A percentile compares a stretch with the other conserved stretches of the same genome.
phyloP scores from a whole-genome alignment of 1,284 basidiomycete genomes.

The Melampsora medusae region DNA sequence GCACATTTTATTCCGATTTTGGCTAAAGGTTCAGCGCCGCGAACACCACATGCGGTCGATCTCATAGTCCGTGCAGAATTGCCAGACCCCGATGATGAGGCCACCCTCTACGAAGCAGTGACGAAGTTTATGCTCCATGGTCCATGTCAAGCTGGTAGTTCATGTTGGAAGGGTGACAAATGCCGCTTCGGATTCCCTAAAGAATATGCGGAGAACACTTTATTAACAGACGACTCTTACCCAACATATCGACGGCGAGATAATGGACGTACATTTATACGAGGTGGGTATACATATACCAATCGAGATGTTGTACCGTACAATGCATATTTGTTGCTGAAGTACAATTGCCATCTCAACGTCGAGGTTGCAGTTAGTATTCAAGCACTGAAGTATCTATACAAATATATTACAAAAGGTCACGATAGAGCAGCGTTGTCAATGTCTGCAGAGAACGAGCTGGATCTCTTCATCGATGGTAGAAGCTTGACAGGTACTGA shows the following conservation, averaged over 20 bases:
- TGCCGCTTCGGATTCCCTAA: not conserved
- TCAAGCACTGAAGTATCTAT: not conserved
- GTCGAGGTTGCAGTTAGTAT: not conserved
- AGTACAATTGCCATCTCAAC: not conserved
- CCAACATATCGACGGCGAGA: not conserved
- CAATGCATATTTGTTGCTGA: not conserved
- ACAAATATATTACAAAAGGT: constrained; percentile 2
- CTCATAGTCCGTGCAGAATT: not conserved
- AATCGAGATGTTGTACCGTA: not conserved
- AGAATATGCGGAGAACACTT: not conserved
- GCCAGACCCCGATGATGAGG: not conserved
- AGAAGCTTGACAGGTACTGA: not conserved
- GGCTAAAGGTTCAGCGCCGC: not conserved
- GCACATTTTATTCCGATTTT: not conserved
- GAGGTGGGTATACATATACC: not conserved
- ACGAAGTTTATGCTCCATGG: constrained; percentile 7
- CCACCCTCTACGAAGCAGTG: not conserved
- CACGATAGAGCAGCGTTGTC: not conserved
- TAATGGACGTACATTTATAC: not conserved
- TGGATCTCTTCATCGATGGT: not conserved
- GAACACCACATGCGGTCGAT: not conserved
- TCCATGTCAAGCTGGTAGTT: not conserved
- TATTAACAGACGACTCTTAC: not conserved
- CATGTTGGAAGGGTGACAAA: not conserved
- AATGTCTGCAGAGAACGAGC: not conserved